Conservation (phyloP, 2,329 filamentous ascomycete genomes). For the Sordariomycetes sp. region DNA sequence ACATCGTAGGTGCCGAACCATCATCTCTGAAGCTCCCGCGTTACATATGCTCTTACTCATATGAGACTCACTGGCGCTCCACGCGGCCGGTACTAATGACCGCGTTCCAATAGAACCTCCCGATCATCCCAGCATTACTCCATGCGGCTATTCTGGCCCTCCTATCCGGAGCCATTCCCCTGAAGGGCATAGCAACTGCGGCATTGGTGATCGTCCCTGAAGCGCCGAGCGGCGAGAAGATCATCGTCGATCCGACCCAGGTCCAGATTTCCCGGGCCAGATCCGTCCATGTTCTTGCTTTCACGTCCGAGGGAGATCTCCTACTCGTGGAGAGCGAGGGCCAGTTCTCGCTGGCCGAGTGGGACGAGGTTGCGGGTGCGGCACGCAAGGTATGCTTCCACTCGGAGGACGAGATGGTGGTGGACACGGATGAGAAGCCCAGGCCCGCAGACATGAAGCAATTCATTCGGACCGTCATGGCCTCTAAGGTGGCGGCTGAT, state of each 20-base stretch:
- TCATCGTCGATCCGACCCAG: slow-evolving; percentile 51
- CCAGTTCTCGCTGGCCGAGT: slow-evolving; percentile 61
- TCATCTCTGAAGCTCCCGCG: background rate
- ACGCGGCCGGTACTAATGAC: background rate
- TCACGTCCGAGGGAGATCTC: slow-evolving; percentile 62
- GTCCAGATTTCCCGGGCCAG: slow-evolving; percentile 49
- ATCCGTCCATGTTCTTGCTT: slow-evolving; percentile 76
- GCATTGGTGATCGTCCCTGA: slow-evolving; percentile 49
- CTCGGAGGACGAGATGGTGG: slow-evolving; percentile 19
- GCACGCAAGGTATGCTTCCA: slow-evolving; percentile 57
- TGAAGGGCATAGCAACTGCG: slow-evolving; percentile 62
- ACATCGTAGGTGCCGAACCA: slow-evolving; percentile 36
- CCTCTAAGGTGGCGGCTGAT: slow-evolving; percentile 40
- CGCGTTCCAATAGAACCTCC: slow-evolving; percentile 49
- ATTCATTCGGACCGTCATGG: slow-evolving; percentile 52
- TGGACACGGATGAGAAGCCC: slow-evolving; percentile 34
- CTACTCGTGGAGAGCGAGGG: slow-evolving; percentile 77
- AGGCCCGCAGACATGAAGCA: slow-evolving; percentile 40
- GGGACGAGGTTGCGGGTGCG: slow-evolving; percentile 58
- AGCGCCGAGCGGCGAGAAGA: slow-evolving; percentile 24
- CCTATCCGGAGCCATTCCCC: slow-evolving; percentile 70
- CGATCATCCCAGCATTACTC: slow-evolving; percentile 70
- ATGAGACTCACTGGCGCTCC: background rate
- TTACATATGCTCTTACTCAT: background rate
- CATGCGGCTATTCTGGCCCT: slow-evolving; percentile 72